A percentile compares a stretch with the other conserved stretches of the same genome.
These are phyloP conservation scores for Hyphopichia buzzinii DNA, from an alignment of 1,139 yeast species.

Conservation along the genomic window DNA sequence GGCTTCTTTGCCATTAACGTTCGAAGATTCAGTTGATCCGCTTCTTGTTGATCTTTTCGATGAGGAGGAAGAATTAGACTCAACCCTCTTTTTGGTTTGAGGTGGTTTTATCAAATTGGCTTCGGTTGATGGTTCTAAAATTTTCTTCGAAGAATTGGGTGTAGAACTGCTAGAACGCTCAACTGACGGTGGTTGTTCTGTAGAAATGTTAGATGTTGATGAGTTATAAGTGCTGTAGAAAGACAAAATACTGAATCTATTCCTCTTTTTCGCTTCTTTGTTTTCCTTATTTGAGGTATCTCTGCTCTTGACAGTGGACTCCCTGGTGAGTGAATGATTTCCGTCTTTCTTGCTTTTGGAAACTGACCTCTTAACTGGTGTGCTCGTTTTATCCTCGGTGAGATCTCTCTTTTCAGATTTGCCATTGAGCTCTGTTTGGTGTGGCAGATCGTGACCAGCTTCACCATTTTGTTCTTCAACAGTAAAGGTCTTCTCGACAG, in stretches of 20 bases:
- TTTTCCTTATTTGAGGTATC: constrained; percentile 21
- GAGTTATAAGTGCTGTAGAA: constrained; percentile 43
- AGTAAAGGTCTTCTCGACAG: constrained; percentile 7
- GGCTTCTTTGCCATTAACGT: constrained; percentile 45
- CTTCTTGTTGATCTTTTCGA: constrained; percentile 1
- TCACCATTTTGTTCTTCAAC: constrained; percentile 2
- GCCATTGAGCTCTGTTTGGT: neutral
- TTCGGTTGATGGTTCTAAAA: constrained; percentile 42
- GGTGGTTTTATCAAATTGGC: constrained; percentile 17
- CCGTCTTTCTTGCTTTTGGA: neutral
- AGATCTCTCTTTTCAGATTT: neutral
- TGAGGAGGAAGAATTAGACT: constrained; percentile 15
- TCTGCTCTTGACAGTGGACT: neutral
- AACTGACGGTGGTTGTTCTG: constrained; percentile 10
- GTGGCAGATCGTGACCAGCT: constrained; percentile 24
- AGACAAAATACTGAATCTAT: constrained; percentile 53
- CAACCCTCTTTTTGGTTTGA: constrained; percentile 11
- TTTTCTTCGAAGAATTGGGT: constrained; percentile 23
- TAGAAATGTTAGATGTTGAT: constrained; percentile 18
- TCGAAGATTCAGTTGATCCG: constrained; percentile 13
- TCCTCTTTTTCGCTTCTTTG: constrained; percentile 39
- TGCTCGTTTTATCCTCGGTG: neutral
- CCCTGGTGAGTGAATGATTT: neutral
- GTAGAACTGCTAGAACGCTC: constrained; percentile 12
- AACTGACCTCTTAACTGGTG: neutral